A percentile compares a stretch with the other conserved stretches of the same genome.
Conservation (phyloP, 805 yeast genomes). For the Ogataea salicorniae region DNA sequence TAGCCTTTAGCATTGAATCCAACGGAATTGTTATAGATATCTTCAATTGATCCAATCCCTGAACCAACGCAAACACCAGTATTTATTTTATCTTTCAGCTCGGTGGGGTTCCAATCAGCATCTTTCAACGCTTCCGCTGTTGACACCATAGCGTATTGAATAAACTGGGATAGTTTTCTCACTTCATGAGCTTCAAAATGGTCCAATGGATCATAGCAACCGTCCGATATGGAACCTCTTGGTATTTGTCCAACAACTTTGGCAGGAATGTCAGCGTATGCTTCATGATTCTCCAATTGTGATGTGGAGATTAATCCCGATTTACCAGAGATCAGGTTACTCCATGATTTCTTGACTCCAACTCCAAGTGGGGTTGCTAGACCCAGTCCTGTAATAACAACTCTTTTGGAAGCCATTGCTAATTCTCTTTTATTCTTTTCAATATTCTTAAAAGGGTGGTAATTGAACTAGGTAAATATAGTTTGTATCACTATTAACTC, state of each 20-base stretch:
- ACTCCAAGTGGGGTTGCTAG: constrained; percentile 82
- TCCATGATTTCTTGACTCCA: constrained; percentile 54
- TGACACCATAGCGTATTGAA: constrained; percentile 76
- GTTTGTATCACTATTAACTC: too few relatives aligned
- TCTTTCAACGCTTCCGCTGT: constrained; percentile 72
- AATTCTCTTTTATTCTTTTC: not conserved
- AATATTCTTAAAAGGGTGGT: not conserved
- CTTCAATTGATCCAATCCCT: constrained; percentile 85
- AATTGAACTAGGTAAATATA: too few relatives aligned
- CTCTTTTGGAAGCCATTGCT: constrained; percentile 39
- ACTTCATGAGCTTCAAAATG: constrained; percentile 45
- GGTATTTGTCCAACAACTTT: constrained; percentile 77
- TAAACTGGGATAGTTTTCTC: constrained; percentile 62
- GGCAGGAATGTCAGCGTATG: constrained; percentile 55
- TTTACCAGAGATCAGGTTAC: constrained; percentile 40
- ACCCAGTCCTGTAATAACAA: constrained; percentile 91
- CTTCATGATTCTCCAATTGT: constrained; percentile 36
- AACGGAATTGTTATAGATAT: constrained; percentile 58
- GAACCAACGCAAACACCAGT: constrained; percentile 87
- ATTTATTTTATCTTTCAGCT: constrained; percentile 30
- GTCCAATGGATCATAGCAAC: constrained; percentile 47
- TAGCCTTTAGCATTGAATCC: constrained; percentile 47
- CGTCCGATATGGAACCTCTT: constrained; percentile 29
- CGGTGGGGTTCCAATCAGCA: constrained; percentile 47
- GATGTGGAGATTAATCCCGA: constrained; percentile 59